A percentile compares a stretch with the other conserved stretches of the same genome.
These are phyloP conservation scores for Pythium grandisporangium DNA, from an alignment of 352 stramenopile species.

Conservation along the genomic window DNA sequence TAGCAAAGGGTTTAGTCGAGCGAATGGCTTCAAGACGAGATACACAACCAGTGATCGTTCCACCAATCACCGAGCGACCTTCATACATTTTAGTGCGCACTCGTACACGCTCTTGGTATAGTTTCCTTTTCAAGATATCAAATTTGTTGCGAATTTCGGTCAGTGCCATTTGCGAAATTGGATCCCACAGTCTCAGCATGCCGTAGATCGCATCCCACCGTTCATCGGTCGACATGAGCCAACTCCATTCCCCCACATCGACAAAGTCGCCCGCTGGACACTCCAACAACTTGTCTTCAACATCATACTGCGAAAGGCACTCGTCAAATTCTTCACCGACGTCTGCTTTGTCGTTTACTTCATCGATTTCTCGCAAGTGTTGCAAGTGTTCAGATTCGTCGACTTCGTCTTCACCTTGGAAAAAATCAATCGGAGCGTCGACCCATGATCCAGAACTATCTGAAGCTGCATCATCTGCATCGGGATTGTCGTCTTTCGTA, in stretches of 20 bases:
- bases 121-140: conserved; percentile 27
- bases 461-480: conserved; percentile 6
- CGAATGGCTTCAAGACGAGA: conserved; percentile 74
- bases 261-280: too few species aligned
- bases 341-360: conserved; percentile 39
- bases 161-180: conserved; percentile 11
- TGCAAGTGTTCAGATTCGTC: conserved; percentile 78
- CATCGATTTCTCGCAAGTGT: conserved; percentile 74
- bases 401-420: conserved; percentile 47
- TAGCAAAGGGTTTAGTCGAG: conserved; percentile 76
- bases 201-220: conserved; percentile 37
- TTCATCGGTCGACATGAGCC: conserved; percentile 50
- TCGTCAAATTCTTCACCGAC: conserved; percentile 19
- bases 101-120: conserved; percentile 53
- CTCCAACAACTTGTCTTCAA: too few species aligned
- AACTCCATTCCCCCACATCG: conserved; percentile 41
- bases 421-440: conserved; percentile 17
- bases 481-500: conserved; percentile 6
- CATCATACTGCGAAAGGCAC: too few species aligned
- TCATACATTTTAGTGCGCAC: conserved; percentile 73
- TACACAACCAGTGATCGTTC: conserved; percentile 84
- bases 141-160: conserved; percentile 15
- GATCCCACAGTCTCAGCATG: conserved; percentile 18
- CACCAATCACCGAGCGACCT: conserved; percentile 76
- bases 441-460: conserved; percentile 23